phyloP scores from a whole-genome alignment of 2,329 filamentous ascomycete species.

The Waltergamsia citrina region DNA sequence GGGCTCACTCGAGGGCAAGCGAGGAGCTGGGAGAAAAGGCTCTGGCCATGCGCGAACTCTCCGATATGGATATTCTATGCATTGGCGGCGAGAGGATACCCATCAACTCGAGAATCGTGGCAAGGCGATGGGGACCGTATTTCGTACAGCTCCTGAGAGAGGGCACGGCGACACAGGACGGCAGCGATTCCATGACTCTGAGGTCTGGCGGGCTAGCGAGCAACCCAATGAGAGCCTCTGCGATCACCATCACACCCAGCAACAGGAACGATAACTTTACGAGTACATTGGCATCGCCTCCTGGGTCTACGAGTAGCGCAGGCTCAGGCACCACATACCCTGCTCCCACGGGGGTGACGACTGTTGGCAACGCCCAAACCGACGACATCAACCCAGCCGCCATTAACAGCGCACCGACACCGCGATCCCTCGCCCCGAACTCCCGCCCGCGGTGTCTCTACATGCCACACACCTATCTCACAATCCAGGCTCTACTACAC shows the following conservation, averaged over 20 bases:
- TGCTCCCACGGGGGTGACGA: constrained; percentile 8
- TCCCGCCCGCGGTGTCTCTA: constrained; percentile 80
- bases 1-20: constrained; percentile 66
- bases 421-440: constrained; percentile 45
- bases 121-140: constrained; percentile 86
- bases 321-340: constrained; percentile 29
- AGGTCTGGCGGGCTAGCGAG: constrained; percentile 52
- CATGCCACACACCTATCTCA: constrained; percentile 84
- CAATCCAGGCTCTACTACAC: constrained; percentile 81
- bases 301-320: constrained; percentile 33
- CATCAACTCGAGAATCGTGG: constrained; percentile 83
- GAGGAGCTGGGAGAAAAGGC: constrained; percentile 80
- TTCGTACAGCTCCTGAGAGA: constrained; percentile 88
- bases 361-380: constrained; percentile 5
- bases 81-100: constrained; percentile 86
- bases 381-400: constrained; percentile 30
- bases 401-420: constrained; percentile 48
- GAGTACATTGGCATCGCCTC: constrained; percentile 27
- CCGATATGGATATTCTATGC: constrained; percentile 95
- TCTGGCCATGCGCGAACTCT: constrained; percentile 69
- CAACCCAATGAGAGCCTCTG: constrained; percentile 63
- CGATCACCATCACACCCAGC: constrained; percentile 72
- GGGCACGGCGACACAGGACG: constrained; percentile 62
- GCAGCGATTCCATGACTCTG: constrained; percentile 66
- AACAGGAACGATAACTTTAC: constrained; percentile 36